Base-by-base conservation (phyloP, 225 moss, liverwort and hornwort species). In the Straminergon stramineum region DNA sequence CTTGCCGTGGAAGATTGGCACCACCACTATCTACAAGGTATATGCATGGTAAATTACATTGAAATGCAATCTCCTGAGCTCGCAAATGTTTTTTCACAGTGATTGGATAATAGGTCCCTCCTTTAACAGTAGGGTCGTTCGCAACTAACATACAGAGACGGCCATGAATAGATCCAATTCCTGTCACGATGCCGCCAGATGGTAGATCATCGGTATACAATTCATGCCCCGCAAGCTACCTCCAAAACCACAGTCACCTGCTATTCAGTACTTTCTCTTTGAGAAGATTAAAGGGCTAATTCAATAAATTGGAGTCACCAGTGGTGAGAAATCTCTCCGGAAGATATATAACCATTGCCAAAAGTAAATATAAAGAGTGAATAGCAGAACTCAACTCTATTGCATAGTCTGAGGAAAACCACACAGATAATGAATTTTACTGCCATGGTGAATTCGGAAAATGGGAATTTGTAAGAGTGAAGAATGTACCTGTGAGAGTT, bases 1-100 rank as follows among this genome's bases (percentile, higher is more conserved):
- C 97, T 92, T 99, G 99, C 79, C 95, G 93, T 27, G 99, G 99
- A 91, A 97, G 97, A 92, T 99, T 97, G 69, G 97, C 99, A 75
- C 99, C 99, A 64, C 99, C 99, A 88, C 99, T 99, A 91, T 99
- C 99, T 52, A 97, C 99, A 87, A 99, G 96, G 82, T 99, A 99
- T 79, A 99, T 94, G 91, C 97, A 99, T 83, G 99, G 97, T 51
- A 99, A 90, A 71, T 92, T 93, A 90, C 96, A 97, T 87, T 97
- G 99, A 34, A 94, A 88, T 86, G 99, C 99, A 89, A 99, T 99
- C 88, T 99, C 99, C 93, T 99, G 99, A 87, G 99, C 99, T 86
- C 99, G 97, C 82, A 99, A 91, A 83, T 99, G 99, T 75, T 99
- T 99, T 90, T 99, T 99, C 79, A 99, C 99, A 69, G 99, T 99